Conservation (phyloP, 163 green algal species). For the Scenedesmus sp. region DNA sequence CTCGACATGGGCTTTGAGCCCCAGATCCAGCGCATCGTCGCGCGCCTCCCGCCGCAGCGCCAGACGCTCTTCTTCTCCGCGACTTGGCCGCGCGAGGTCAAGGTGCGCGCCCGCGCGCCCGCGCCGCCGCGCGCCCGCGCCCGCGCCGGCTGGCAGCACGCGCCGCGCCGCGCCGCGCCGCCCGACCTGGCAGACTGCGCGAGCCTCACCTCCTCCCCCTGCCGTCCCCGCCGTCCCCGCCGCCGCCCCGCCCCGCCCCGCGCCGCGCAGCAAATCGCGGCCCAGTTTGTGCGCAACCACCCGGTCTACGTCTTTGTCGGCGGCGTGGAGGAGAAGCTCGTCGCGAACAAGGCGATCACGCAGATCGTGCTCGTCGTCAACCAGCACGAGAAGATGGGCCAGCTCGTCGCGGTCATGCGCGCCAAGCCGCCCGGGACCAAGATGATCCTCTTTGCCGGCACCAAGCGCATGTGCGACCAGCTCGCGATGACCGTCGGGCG, state of each 20-base stretch:
- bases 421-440: slow-evolving; percentile 63
- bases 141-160: too few relatives aligned
- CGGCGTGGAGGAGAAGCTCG: slow-evolving; percentile 79
- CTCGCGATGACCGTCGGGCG: slow-evolving; percentile 58
- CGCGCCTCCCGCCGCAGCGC: slow-evolving; percentile 70
- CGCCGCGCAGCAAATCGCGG: slow-evolving; percentile 72
- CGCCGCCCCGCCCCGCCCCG: slow-evolving; percentile 17
- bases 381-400: slow-evolving; percentile 58
- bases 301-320: slow-evolving; percentile 89
- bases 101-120: too few relatives aligned
- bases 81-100: slow-evolving; percentile 91
- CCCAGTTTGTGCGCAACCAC: slow-evolving; percentile 80
- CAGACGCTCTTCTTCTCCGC: slow-evolving; percentile 95
- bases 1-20: slow-evolving; percentile 95
- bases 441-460: slow-evolving; percentile 79
- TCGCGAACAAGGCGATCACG: slow-evolving; percentile 84
- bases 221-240: neutral
- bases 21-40: slow-evolving; percentile 87
- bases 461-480: slow-evolving; percentile 82
- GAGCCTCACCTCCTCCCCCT: neutral
- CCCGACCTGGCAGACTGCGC: too few relatives aligned
- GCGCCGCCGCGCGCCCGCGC: too few relatives aligned
- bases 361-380: slow-evolving; percentile 59
- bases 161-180: too few relatives aligned
- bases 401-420: slow-evolving; percentile 60